Evolutionary conservation across 768 basidiomycete genomes (phyloP).

Genomic region (Baorangia bicolor): DNA sequence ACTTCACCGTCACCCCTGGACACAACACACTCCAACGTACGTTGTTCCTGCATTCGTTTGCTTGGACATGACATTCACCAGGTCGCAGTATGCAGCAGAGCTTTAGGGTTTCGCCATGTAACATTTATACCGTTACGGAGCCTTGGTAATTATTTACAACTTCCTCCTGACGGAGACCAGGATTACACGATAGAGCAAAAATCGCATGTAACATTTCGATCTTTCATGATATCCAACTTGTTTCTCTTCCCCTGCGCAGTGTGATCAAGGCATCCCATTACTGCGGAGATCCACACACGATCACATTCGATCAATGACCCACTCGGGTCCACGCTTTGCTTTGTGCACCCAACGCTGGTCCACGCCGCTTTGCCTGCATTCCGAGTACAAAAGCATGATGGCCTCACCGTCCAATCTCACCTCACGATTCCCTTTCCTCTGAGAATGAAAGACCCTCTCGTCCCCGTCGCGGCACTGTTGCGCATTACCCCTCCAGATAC

Average conservation of each 20-base stretch:
- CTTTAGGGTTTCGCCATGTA: slow-evolving; percentile 13
- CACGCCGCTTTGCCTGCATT: background rate
- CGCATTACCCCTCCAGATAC: background rate
- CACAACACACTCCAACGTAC: slow-evolving; percentile 13
- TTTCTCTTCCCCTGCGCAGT: background rate
- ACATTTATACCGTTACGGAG: background rate
- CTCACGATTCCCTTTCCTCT: background rate
- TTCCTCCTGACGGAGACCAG: background rate
- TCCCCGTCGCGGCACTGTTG: background rate
- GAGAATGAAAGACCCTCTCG: background rate
- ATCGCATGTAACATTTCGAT: slow-evolving; percentile 21
- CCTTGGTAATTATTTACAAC: slow-evolving; percentile 2
- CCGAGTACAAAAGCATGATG: slow-evolving; percentile 8
- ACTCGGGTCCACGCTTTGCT: background rate
- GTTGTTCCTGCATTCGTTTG: background rate
- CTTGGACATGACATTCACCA: background rate
- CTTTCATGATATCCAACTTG: slow-evolving; percentile 7
- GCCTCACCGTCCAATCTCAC: background rate
- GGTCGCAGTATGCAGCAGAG: slow-evolving; percentile 25
- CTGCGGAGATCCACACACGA: background rate
- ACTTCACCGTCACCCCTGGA: slow-evolving; percentile 15
- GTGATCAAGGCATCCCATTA: background rate
- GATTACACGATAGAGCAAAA: slow-evolving; percentile 2
- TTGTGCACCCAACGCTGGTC: background rate
- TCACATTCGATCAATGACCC: background rate